A percentile compares a stretch with the other conserved stretches of the same genome.
Conservation (phyloP, 2,329 filamentous ascomycete genomes). For the Fusarium nurragi region DNA sequence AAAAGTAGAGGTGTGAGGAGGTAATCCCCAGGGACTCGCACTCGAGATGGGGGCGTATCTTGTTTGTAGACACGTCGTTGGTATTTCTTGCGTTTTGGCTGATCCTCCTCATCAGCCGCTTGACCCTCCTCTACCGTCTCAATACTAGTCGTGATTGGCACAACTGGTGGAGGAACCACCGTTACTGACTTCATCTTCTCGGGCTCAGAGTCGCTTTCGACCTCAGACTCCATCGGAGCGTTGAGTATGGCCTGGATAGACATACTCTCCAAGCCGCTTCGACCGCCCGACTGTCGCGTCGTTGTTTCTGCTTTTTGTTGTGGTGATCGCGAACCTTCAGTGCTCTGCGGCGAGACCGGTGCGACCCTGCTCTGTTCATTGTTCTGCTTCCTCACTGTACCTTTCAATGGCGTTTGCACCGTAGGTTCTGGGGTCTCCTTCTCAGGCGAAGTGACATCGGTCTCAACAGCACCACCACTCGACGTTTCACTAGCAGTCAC, state of each 20-base stretch:
- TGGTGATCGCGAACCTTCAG: slow-evolving; percentile 42
- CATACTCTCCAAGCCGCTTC: slow-evolving; percentile 43
- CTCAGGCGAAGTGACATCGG: slow-evolving; percentile 62
- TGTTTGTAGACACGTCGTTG: slow-evolving; percentile 50
- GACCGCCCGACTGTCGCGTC: slow-evolving; percentile 2
- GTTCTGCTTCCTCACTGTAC: slow-evolving; percentile 12
- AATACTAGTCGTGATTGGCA: slow-evolving; percentile 38
- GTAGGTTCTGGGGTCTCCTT: slow-evolving; percentile 56
- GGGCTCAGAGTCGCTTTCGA: slow-evolving; percentile 22
- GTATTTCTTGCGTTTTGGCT: slow-evolving; percentile 49
- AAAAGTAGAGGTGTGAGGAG: slow-evolving; percentile 81
- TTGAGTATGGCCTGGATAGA: slow-evolving; percentile 50
- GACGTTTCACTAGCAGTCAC: slow-evolving; percentile 43
- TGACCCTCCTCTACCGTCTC: slow-evolving; percentile 36
- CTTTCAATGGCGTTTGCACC: slow-evolving; percentile 45
- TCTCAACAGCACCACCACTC: slow-evolving; percentile 46
- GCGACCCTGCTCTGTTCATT: slow-evolving; percentile 21
- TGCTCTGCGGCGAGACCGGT: slow-evolving; percentile 48
- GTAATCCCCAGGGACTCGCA: slow-evolving; percentile 79
- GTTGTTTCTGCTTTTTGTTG: slow-evolving; percentile 20
- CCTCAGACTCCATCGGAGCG: slow-evolving; percentile 36
- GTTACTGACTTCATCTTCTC: slow-evolving; percentile 18
- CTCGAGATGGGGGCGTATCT: slow-evolving; percentile 46
- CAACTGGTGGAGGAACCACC: slow-evolving; percentile 17
- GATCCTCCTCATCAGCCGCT: slow-evolving; percentile 25